Conservation (phyloP, 345 rosid genomes). For the Eutrema heterophyllum region DNA sequence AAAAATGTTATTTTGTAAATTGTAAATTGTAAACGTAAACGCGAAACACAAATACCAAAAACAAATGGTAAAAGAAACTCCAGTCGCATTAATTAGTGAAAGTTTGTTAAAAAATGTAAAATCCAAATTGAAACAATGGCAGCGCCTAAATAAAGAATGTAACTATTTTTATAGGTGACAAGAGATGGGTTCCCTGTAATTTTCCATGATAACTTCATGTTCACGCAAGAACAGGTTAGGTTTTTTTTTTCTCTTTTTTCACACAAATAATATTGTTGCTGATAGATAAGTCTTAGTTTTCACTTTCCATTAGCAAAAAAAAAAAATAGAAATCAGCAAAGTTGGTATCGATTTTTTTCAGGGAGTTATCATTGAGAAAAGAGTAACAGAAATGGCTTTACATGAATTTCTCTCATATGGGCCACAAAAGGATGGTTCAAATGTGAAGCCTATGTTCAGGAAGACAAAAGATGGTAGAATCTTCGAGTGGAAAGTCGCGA, state of each 20-base stretch:
- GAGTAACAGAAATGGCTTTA: conserved; percentile 50
- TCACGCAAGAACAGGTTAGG: conserved; percentile 46
- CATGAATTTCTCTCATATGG: conserved; percentile 52
- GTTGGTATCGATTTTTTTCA: conserved; percentile 17
- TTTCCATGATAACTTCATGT: conserved; percentile 62
- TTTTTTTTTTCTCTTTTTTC: not conserved
- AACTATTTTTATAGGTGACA: conserved; percentile 45
- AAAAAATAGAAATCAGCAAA: not conserved
- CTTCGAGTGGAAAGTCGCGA: conserved; percentile 50
- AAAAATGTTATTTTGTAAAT: not conserved
- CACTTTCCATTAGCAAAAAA: not conserved
- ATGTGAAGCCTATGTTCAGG: conserved; percentile 44
- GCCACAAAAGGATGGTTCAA: conserved; percentile 41
- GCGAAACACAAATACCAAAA: not conserved
- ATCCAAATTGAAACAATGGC: not conserved
- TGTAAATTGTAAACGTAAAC: not conserved
- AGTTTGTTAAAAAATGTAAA: not conserved
- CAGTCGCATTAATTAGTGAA: not conserved
- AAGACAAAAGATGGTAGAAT: conserved; percentile 58
- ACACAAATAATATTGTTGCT: not conserved
- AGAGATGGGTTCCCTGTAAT: conserved; percentile 58
- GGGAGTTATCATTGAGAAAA: conserved; percentile 52
- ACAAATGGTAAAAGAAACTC: not conserved
- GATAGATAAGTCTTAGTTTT: not conserved
- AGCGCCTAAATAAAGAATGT: not conserved